These are phyloP conservation scores for Hygrophoropsis aurantiaca DNA, from an alignment of 768 basidiomycete genomes.

Conservation along the genomic window DNA sequence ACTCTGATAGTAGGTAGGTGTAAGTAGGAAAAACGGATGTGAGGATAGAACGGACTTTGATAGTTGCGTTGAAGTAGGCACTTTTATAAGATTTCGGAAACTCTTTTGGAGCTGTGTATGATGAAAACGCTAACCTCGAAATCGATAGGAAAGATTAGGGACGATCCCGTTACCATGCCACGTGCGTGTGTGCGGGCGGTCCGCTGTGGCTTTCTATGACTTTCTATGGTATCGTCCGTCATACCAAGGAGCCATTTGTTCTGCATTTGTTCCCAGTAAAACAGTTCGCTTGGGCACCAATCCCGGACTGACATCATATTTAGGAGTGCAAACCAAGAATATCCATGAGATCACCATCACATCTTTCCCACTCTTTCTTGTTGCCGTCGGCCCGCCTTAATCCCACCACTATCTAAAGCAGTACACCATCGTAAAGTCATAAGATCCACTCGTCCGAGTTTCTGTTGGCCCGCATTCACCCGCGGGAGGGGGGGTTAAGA, in stretches of 20 bases:
- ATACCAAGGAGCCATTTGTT: background rate
- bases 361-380: conserved; percentile 1
- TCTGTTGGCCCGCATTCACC: no score
- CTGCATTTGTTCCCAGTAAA: background rate
- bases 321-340: background rate
- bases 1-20: conserved; percentile 2
- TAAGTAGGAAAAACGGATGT: conserved; percentile 1
- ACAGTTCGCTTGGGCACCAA: background rate
- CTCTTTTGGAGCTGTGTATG: background rate
- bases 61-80: background rate
- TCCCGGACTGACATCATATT: background rate
- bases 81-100: conserved; percentile 4
- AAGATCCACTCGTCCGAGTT: no score
- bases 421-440: conserved; percentile 2
- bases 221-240: conserved; percentile 1
- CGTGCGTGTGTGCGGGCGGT: no score
- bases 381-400: background rate
- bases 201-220: background rate
- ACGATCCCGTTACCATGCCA: no score
- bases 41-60: background rate
- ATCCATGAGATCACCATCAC: background rate
- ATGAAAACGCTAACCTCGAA: background rate
- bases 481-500: no score
- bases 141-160: conserved; percentile 1
- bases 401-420: background rate